Percentiles rank a stretch among this genome's conserved stretches.
Evolutionary conservation across 2,329 filamentous ascomycete species (phyloP).

Genomic region (Cladosporium sp.): DNA sequence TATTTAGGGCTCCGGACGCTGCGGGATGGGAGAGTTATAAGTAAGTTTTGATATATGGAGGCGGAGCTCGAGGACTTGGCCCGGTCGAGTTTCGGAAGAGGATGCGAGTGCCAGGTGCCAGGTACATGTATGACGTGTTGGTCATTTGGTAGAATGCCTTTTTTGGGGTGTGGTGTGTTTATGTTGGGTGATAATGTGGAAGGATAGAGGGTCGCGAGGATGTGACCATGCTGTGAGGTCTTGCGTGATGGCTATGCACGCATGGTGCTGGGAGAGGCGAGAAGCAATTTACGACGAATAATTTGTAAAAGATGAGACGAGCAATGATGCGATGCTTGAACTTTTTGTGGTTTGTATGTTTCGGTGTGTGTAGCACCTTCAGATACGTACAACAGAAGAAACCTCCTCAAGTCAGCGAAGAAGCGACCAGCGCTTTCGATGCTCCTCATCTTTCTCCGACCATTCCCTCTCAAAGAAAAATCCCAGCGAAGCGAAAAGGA

Average conservation of each 20-base stretch:
- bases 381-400: conserved; percentile 6
- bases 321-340: not conserved
- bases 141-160: not conserved
- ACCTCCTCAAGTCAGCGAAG: not conserved
- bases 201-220: not conserved
- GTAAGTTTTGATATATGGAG: not conserved
- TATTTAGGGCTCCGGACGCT: not conserved
- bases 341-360: conserved; percentile 1
- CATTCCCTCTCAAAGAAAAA: not conserved
- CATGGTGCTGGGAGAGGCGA: too few relatives aligned
- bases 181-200: not conserved
- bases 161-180: not conserved
- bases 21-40: not conserved
- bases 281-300: too few relatives aligned
- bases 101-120: too few relatives aligned
- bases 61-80: not conserved
- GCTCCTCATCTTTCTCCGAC: not conserved
- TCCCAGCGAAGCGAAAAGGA: not conserved
- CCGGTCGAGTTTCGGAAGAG: not conserved
- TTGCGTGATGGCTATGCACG: not conserved
- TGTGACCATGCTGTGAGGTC: not conserved
- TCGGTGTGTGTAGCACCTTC: not conserved
- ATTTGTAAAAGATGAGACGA: not conserved
- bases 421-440: conserved; percentile 1
- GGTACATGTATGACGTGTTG: not conserved